Base-by-base conservation (phyloP, 495 filamentous ascomycete genomes). In the Podospora comata region DNA sequence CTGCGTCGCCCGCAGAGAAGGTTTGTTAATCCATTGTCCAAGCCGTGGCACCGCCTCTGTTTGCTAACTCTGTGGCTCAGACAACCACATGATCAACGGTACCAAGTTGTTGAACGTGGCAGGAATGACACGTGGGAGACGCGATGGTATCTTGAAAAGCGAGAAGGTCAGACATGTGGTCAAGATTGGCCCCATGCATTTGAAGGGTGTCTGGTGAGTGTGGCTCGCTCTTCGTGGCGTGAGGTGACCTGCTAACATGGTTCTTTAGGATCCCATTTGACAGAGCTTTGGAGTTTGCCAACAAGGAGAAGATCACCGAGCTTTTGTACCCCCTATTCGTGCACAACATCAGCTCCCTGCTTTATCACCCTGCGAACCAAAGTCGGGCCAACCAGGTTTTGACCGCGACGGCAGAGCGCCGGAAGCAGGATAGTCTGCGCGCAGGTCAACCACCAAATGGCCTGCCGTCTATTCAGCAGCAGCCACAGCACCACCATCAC, bases 301-400 rank as follows among this genome's bases (percentile, higher is more conserved):
- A 99, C 82, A 97, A 97, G 84, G 95, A 99, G 79, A 97, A 98
- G 81, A 99, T 99, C 71, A 98, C 96, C 0, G 94, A 99, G 78
- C 79, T 92, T 15, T 78, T 99, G 66, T 99, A 99, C 80, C 95
- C 95, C 28, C 83, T 99, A 20, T 99, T 99, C 76, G 95, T 99
- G 32, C 93, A 97, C 77, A 97, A 98, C 79, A 98, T 99, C 73
- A 92, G 95, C 57, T 90, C 92, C 54, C 85, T 98, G 65, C 84
- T 99, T 68, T 98, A 97, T 77, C 95, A 97, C 74, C 94, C 94
- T 0, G 90, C 92, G 39, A 98, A 97, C 74, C 88, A 92, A 72
- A 89, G 81, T 56, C 82, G 93, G 60, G 92, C 91, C 23, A 92
- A 89, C 79, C 88, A 90, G 73, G 91, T 94, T 1, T 92, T 97